Percentiles rank a stretch among this genome's conserved stretches.
Conservation (phyloP, 192 early-diverging fungal species). For the Linnemannia schmuckeri region DNA sequence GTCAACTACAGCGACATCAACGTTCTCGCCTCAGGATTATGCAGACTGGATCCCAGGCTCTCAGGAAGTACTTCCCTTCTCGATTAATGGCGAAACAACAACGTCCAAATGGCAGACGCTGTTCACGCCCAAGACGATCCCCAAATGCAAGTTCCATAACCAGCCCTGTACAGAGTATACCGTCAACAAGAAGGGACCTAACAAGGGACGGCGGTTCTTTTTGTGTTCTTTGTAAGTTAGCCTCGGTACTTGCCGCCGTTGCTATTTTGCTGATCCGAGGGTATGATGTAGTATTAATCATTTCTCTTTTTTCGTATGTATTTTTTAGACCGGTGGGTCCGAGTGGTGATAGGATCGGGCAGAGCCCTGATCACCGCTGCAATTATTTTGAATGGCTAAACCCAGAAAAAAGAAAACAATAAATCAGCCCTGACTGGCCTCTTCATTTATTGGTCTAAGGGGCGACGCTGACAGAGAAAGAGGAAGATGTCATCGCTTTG, state of each 20-base stretch:
- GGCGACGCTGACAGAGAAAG: slow-evolving; percentile 38
- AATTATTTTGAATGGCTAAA: slow-evolving; percentile 53
- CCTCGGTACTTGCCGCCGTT: not conserved
- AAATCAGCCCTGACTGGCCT: not conserved
- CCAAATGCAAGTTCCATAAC: slow-evolving; percentile 72
- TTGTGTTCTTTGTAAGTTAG: slow-evolving; percentile 68
- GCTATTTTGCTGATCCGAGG: not conserved
- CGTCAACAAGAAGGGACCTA: slow-evolving; percentile 79
- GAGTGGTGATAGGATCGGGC: slow-evolving; percentile 36
- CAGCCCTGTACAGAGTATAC: slow-evolving; percentile 72
- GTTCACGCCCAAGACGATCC: slow-evolving; percentile 60
- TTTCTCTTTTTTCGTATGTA: not conserved
- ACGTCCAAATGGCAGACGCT: slow-evolving; percentile 71
- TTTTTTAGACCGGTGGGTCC: slow-evolving; percentile 42
- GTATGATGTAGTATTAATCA: not conserved
- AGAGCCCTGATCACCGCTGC: slow-evolving; percentile 39
- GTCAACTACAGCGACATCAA: not conserved
- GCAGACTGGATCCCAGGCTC: slow-evolving; percentile 51
- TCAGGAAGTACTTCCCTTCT: slow-evolving; percentile 34
- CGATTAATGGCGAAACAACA: slow-evolving; percentile 38
- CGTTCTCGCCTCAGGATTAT: slow-evolving; percentile 42
- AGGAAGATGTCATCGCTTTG: slow-evolving; percentile 59
- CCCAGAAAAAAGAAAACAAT: slow-evolving; percentile 14
- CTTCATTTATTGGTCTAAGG: slow-evolving; percentile 5
- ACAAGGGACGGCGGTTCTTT: slow-evolving; percentile 77